A percentile compares a stretch with the other conserved stretches of the same genome.
phyloP scores from a whole-genome alignment of 2,329 filamentous ascomycete species.

The Verticillium longisporum region DNA sequence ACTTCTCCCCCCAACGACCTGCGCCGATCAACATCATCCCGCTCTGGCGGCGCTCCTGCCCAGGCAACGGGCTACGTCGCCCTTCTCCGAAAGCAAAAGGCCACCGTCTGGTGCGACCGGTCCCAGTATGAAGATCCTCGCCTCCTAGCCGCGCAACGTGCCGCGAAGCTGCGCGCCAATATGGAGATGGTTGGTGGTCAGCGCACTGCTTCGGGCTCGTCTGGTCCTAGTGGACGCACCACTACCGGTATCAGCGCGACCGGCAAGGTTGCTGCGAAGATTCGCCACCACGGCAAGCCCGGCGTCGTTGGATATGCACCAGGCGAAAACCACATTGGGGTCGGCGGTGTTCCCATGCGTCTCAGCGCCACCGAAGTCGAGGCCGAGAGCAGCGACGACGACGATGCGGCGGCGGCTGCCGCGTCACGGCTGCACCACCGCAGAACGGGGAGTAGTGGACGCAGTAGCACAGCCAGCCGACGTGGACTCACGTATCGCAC shows the following conservation, averaged over 20 bases:
- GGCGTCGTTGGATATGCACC: slow-evolving; percentile 74
- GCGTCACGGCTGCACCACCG: slow-evolving; percentile 42
- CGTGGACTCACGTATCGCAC: slow-evolving; percentile 42
- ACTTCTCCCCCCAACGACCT: slow-evolving; percentile 50
- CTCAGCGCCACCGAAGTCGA: slow-evolving; percentile 94
- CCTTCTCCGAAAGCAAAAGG: slow-evolving; percentile 93
- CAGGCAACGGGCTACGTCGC: slow-evolving; percentile 81
- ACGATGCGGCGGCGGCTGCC: slow-evolving; percentile 34
- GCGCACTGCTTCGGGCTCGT: slow-evolving; percentile 41
- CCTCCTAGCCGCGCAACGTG: slow-evolving; percentile 72
- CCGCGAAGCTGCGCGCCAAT: slow-evolving; percentile 79
- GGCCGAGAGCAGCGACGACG: slow-evolving; percentile 75
- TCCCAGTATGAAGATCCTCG: slow-evolving; percentile 88
- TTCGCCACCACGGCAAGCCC: slow-evolving; percentile 77
- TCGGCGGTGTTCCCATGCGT: slow-evolving; percentile 79
- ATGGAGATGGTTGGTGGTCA: slow-evolving; percentile 68
- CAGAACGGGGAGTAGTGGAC: slow-evolving; percentile 67
- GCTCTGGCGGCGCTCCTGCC: slow-evolving; percentile 49
- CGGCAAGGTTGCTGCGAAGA: slow-evolving; percentile 72
- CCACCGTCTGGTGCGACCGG: slow-evolving; percentile 96
- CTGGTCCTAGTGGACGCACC: slow-evolving; percentile 39
- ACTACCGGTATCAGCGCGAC: slow-evolving; percentile 56
- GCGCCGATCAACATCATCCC: slow-evolving; percentile 73
- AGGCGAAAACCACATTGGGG: slow-evolving; percentile 65
- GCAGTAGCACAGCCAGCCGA: slow-evolving; percentile 53